Conservation (phyloP, 2,329 filamentous ascomycete genomes). For the Aureobasidium mangrovei region DNA sequence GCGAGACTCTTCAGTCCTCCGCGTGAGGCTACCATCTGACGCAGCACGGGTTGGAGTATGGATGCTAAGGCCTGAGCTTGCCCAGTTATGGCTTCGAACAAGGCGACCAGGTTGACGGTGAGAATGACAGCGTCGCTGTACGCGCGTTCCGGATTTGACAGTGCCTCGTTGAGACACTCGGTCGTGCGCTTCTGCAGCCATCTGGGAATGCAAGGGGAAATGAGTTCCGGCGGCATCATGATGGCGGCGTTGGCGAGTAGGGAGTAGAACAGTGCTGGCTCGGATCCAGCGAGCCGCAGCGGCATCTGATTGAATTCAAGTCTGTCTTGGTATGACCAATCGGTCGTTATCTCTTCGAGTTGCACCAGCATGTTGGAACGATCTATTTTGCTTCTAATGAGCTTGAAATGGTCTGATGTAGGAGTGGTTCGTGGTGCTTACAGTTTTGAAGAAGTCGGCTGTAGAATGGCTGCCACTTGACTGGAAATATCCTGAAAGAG, state of each 20-base stretch:
- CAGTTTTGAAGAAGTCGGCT: constrained; percentile 1
- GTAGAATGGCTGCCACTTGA: constrained; percentile 11
- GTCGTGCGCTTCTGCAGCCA: neutral
- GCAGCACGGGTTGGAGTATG: neutral
- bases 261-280: constrained; percentile 8
- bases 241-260: neutral
- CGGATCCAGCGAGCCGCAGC: neutral
- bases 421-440: neutral
- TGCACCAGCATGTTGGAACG: constrained; percentile 6
- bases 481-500: constrained; percentile 7
- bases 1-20: neutral
- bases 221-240: constrained; percentile 6
- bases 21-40: neutral
- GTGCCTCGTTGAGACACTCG: neutral
- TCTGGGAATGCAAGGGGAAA: neutral
- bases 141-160: neutral
- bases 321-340: neutral
- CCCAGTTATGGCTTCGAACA: neutral
- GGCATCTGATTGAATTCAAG: constrained; percentile 2
- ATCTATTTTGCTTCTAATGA: neutral
- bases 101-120: neutral
- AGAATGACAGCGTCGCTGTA: constrained; percentile 1
- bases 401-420: neutral
- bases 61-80: neutral
- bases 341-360: constrained; percentile 2